These are phyloP conservation scores for Diplocarpon rosae DNA, from an alignment of 2,329 filamentous ascomycete genomes.

Conservation along the genomic window DNA sequence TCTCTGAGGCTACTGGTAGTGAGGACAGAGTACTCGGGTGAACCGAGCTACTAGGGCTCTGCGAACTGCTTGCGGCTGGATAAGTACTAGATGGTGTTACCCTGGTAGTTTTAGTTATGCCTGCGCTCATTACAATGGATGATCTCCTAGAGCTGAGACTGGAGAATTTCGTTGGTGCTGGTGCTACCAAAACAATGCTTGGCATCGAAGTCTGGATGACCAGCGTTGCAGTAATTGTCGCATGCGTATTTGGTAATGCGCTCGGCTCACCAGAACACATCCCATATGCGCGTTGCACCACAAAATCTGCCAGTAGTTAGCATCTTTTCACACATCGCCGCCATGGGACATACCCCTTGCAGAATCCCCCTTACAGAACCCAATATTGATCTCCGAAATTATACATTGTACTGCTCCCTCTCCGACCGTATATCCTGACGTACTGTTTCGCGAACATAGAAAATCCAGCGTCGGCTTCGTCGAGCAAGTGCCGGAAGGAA, in stretches of 20 bases:
- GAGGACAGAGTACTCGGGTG: slow-evolving; percentile 7
- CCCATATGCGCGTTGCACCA: slow-evolving; percentile 39
- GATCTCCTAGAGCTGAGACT: not conserved
- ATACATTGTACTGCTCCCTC: slow-evolving; percentile 62
- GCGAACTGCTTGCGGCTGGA: not conserved
- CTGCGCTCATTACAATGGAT: not conserved
- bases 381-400: slow-evolving; percentile 38
- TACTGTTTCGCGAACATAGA: slow-evolving; percentile 49
- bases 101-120: not conserved
- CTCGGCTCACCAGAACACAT: slow-evolving; percentile 44
- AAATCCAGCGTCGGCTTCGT: slow-evolving; percentile 44
- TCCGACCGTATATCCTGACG: slow-evolving; percentile 56
- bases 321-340: not conserved
- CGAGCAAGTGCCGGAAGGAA: slow-evolving; percentile 38
- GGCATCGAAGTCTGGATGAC: slow-evolving; percentile 31
- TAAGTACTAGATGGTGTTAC: too few species aligned
- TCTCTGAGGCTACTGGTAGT: slow-evolving; percentile 11
- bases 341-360: slow-evolving; percentile 13
- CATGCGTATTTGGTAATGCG: slow-evolving; percentile 46
- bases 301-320: slow-evolving; percentile 27
- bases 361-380: slow-evolving; percentile 40
- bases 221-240: slow-evolving; percentile 46
- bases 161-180: slow-evolving; percentile 14
- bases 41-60: slow-evolving; percentile 5
- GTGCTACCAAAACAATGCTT: slow-evolving; percentile 26